Percentiles rank a stretch among this genome's conserved stretches.
phyloP scores from a whole-genome alignment of 371 early-diverging fungal species.

The Choanephora cucurbitarum region DNA sequence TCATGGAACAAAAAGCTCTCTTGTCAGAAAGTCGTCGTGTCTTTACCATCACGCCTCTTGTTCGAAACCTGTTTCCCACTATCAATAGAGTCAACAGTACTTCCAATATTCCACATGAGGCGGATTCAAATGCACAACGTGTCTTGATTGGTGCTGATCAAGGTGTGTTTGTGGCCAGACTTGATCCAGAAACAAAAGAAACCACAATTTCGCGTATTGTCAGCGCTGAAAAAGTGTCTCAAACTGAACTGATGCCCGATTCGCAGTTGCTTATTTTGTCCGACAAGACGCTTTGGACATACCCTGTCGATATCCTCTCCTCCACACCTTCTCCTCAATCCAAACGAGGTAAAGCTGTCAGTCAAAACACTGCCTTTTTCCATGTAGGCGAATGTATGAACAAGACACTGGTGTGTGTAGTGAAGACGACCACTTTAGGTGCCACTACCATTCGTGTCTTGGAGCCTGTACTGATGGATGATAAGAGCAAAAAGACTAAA shows the following conservation, averaged over 20 bases:
- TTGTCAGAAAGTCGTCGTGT: conserved; percentile 50
- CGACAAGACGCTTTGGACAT: conserved; percentile 65
- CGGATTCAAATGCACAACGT: conserved; percentile 1
- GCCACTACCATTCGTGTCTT: conserved; percentile 78
- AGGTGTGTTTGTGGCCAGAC: conserved; percentile 30
- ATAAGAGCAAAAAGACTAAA: conserved; percentile 54
- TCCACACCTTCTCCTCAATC: conserved; percentile 39
- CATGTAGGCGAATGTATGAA: conserved; percentile 81
- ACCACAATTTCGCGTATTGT: conserved; percentile 51
- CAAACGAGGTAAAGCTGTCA: conserved; percentile 68
- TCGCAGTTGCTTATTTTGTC: conserved; percentile 77
- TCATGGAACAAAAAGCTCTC: conserved; percentile 66
- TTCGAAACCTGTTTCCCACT: conserved; percentile 13
- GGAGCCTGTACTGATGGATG: conserved; percentile 68
- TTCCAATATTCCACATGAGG: background rate
- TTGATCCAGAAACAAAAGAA: conserved; percentile 5
- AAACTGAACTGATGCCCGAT: conserved; percentile 78
- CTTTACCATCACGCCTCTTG: conserved; percentile 53
- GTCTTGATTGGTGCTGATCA: conserved; percentile 40
- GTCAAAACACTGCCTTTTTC: conserved; percentile 85
- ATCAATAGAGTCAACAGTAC: conserved; percentile 27
- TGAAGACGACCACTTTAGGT: conserved; percentile 63
- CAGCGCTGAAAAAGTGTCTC: conserved; percentile 71
- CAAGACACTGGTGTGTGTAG: conserved; percentile 73
- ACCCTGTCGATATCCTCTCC: conserved; percentile 65